Base-by-base conservation (phyloP, 75 land plant species). In the Cryptomeria japonica region DNA sequence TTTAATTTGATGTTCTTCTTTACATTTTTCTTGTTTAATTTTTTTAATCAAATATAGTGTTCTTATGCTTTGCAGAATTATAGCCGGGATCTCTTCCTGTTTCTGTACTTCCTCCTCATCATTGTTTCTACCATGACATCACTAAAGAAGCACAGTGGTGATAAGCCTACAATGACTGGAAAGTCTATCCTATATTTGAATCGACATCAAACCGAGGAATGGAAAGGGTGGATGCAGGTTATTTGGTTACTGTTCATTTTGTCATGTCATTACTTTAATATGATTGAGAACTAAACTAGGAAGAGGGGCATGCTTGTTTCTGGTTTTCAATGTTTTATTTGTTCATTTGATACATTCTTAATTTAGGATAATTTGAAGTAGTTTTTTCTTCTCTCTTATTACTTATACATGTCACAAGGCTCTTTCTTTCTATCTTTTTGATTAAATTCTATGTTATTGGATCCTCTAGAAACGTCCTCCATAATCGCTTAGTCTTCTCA, bases 141-240 rank as follows among this genome's bases (percentile, higher is more conserved):
- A 85, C 86, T 97, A 39, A 97, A 93, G 91, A 97, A 96, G 89
- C 99, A 95, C 89, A n/a, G n/a, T n/a, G 90, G 87, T 85, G 99
- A 96, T 46, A 94, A 93, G 87, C 93, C 99, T 86, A 91, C 93
- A 83, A 92, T 96, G 82, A 92, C 96, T 5, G 98, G 96, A 79
- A 97, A 96, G 84, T 55, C 94, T 46, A 90, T 95, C 51, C 94
- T 95, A 34, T 98, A 98, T 88, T 90, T 98, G 34, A 98, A 97
- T 87, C 87, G 99, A 53, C 99, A 98, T 92, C 99, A 98, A 84
- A 98, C 99, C 37, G 99, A 98, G 86, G 99, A 98, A 84, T 98
- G 99, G 99, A 98, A 93, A 92, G 99, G 99, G 55, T 98, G 99
- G 99, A 98, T 98, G 99, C 99, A 98, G 99, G 99, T 93, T 88